These are phyloP conservation scores for Aspergillus bridgeri DNA, from an alignment of 495 filamentous ascomycete species.

Conservation along the genomic window DNA sequence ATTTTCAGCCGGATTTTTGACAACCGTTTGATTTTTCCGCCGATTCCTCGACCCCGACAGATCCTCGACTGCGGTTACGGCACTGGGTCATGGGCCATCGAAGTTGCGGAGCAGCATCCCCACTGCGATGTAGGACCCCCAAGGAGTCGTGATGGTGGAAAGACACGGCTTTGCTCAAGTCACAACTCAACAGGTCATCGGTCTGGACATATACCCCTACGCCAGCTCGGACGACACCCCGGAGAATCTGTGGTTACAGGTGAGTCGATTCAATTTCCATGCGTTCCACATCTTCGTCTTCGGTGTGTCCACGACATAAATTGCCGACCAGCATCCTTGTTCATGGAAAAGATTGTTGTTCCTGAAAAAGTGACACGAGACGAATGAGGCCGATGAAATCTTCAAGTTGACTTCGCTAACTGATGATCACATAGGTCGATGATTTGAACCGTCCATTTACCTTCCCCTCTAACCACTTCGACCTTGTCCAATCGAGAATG, in stretches of 20 bases:
- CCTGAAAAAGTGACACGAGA: not conserved
- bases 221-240: constrained; percentile 66
- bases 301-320: not conserved
- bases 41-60: constrained; percentile 57
- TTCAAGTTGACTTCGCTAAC: constrained; percentile 24
- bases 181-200: constrained; percentile 61
- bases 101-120: constrained; percentile 64
- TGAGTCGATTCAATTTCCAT: constrained; percentile 22
- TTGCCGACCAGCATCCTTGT: not conserved
- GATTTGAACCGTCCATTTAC: constrained; percentile 76
- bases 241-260: constrained; percentile 68
- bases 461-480: constrained; percentile 73
- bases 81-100: constrained; percentile 57
- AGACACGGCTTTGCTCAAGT: constrained; percentile 14
- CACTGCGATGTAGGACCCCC: constrained; percentile 60
- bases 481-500: constrained; percentile 84
- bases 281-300: too few species aligned
- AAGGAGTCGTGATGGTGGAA: not conserved
- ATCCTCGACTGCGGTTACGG: constrained; percentile 80
- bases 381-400: too few species aligned
- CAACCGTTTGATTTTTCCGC: constrained; percentile 73
- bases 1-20: constrained; percentile 74
- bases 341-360: not conserved
- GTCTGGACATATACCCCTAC: constrained; percentile 75
- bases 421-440: constrained; percentile 52